These are phyloP conservation scores for Apiospora koreana DNA, from an alignment of 2,329 filamentous ascomycete genomes.

Conservation along the genomic window DNA sequence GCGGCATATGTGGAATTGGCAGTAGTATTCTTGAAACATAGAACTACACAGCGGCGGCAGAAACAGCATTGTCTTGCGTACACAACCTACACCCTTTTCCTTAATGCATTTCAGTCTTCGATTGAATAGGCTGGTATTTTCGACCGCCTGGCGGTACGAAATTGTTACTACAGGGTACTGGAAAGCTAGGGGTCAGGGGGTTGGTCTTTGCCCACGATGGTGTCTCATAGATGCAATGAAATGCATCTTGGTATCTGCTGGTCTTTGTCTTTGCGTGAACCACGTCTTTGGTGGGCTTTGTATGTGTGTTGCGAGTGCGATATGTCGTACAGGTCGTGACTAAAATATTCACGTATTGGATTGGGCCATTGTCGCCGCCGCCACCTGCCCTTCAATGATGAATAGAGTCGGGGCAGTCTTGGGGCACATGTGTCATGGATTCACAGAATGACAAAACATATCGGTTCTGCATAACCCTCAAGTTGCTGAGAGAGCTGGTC, in stretches of 20 bases:
- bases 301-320: not conserved
- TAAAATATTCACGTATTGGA: not conserved
- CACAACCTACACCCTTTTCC: not conserved
- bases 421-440: not conserved
- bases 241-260: constrained; percentile 5
- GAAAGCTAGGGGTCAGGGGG: not conserved
- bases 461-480: not conserved
- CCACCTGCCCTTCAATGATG: not conserved
- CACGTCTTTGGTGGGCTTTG: not conserved
- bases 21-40: constrained; percentile 2
- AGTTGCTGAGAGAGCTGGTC: not conserved
- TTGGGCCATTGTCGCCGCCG: not conserved
- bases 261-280: not conserved
- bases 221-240: constrained; percentile 6
- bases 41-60: not conserved
- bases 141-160: not conserved
- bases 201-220: not conserved
- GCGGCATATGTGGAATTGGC: not conserved
- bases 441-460: not conserved
- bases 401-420: not conserved
- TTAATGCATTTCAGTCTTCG: not conserved
- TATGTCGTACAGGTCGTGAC: not conserved
- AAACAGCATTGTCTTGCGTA: not conserved
- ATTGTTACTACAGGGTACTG: not conserved
- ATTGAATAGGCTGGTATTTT: not conserved